These are phyloP conservation scores for Lachnellula hyalina DNA, from an alignment of 2,329 filamentous ascomycete species.

Conservation along the genomic window DNA sequence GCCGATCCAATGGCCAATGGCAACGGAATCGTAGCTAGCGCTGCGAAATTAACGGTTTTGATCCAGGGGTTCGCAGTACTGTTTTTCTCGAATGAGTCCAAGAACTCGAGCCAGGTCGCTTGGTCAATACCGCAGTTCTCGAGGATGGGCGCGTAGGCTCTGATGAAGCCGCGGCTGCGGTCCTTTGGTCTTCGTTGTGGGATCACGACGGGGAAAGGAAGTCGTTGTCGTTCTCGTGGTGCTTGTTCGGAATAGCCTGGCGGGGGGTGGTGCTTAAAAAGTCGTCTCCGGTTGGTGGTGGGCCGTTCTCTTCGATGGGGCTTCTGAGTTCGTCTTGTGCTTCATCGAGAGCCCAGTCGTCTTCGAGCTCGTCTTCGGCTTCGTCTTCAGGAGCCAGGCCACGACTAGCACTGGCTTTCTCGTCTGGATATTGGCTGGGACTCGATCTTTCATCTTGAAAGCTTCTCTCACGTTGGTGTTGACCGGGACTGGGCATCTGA, in stretches of 20 bases:
- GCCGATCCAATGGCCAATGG: not conserved
- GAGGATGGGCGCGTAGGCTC: slow-evolving; percentile 45
- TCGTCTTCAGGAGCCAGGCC: not conserved
- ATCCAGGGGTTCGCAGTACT: slow-evolving; percentile 35
- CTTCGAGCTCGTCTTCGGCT: not conserved
- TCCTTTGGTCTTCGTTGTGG: slow-evolving; percentile 45
- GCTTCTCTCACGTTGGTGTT: not conserved
- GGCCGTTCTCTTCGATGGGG: not conserved
- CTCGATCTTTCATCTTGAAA: not conserved
- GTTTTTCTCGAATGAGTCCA: slow-evolving; percentile 41
- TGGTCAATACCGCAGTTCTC: slow-evolving; percentile 41
- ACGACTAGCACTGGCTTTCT: not conserved
- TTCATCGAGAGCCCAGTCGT: slow-evolving; percentile 9
- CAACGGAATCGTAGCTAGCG: slow-evolving; percentile 2
- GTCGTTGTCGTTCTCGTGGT: not conserved
- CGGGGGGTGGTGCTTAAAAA: slow-evolving; percentile 6
- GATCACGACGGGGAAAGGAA: slow-evolving; percentile 38
- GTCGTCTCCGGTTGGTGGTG: not conserved
- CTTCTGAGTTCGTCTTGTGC: slow-evolving; percentile 5
- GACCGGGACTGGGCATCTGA: not conserved
- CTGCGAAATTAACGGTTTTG: slow-evolving; percentile 35
- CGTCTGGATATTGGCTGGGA: not conserved
- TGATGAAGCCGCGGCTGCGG: slow-evolving; percentile 43
- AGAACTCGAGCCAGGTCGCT: slow-evolving; percentile 42
- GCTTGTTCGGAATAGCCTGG: not conserved